Conservation (phyloP, 441 rosid genomes). For the Heliophila coronopifolia region DNA sequence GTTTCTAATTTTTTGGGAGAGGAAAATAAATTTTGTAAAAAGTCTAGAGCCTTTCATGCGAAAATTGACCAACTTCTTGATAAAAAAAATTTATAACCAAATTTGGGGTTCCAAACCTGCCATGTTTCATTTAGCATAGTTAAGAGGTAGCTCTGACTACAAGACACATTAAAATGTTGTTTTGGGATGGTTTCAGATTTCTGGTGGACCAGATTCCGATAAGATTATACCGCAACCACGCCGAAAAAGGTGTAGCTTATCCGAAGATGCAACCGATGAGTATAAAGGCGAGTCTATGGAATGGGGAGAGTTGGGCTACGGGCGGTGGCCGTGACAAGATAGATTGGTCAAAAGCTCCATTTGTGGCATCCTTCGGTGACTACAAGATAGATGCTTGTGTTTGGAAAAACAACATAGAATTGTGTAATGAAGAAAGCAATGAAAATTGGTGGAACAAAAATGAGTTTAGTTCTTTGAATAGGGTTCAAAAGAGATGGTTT, state of each 20-base stretch:
- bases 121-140: too few relatives aligned
- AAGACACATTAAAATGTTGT: not conserved
- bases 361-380: constrained; percentile 55
- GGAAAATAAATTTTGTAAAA: too few relatives aligned
- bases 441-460: constrained; percentile 67
- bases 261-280: constrained; percentile 75
- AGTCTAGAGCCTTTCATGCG: too few relatives aligned
- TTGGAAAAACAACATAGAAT: constrained; percentile 52
- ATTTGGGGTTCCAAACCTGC: too few relatives aligned
- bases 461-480: constrained; percentile 38
- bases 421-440: constrained; percentile 47
- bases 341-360: constrained; percentile 72
- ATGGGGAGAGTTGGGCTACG: constrained; percentile 85
- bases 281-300: constrained; percentile 59
- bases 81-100: too few relatives aligned
- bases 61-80: too few relatives aligned
- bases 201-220: constrained; percentile 70
- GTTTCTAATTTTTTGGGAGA: too few relatives aligned
- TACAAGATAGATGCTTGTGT: constrained; percentile 63
- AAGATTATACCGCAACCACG: constrained; percentile 64
- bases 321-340: constrained; percentile 67
- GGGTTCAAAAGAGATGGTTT: constrained; percentile 60
- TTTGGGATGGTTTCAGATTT: constrained; percentile 37
- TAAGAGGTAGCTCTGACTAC: too few relatives aligned
- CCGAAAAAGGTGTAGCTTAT: constrained; percentile 62